Percentiles rank a stretch among this genome's conserved stretches.
phyloP scores from a whole-genome alignment of 192 early-diverging fungal species.

The Pilaira anomala region DNA sequence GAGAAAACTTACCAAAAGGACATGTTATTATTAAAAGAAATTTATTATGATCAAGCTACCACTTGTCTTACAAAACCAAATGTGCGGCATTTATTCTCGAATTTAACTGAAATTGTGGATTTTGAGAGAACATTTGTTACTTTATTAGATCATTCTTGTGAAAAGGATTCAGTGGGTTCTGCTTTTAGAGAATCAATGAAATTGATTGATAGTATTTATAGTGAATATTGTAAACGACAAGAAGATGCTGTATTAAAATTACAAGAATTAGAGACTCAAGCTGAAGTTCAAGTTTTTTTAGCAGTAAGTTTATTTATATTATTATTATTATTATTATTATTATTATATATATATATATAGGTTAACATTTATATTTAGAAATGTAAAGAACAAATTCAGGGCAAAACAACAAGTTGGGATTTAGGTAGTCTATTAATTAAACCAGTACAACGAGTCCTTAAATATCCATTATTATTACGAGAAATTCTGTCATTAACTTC shows the following conservation, averaged over 20 bases:
- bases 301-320: constrained; percentile 9
- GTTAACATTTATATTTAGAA: constrained; percentile 13
- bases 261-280: constrained; percentile 51
- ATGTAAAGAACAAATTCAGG: constrained; percentile 58
- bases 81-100: constrained; percentile 68
- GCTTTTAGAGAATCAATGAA: constrained; percentile 40
- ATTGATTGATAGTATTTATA: constrained; percentile 39
- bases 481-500: constrained; percentile 40
- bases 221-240: constrained; percentile 72
- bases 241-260: constrained; percentile 60
- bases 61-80: constrained; percentile 38
- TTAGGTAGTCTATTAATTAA: constrained; percentile 86
- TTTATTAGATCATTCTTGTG: constrained; percentile 55
- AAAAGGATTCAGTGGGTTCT: constrained; percentile 40
- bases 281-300: constrained; percentile 38
- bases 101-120: constrained; percentile 69
- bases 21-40: constrained; percentile 66
- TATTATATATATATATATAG: constrained; percentile 7
- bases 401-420: constrained; percentile 85
- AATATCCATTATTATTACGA: constrained; percentile 80
- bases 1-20: constrained; percentile 70
- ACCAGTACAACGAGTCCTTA: constrained; percentile 90
- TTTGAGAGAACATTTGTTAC: constrained; percentile 59
- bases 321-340: constrained; percentile 6
- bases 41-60: constrained; percentile 51